phyloP scores from a whole-genome alignment of 805 yeast genomes.

The Pichia gijzeniarum region DNA sequence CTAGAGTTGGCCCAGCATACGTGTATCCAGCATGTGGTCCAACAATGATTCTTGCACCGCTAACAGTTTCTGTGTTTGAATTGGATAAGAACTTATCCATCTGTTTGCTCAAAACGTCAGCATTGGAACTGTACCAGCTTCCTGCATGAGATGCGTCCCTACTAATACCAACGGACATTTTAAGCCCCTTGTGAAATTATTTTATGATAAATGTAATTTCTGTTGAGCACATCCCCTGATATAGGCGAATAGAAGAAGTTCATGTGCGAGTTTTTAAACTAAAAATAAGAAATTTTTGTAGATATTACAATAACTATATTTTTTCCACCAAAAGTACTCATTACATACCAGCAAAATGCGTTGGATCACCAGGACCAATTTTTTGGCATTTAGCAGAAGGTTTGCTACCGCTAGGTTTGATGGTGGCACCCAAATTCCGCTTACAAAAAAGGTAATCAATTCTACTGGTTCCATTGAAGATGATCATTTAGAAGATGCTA shows the following conservation, averaged over 20 bases:
- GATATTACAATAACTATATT: too few species aligned
- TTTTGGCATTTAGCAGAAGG: not conserved
- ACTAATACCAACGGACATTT: not conserved
- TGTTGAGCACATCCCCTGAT: too few species aligned
- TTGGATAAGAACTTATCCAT: slow-evolving; percentile 39
- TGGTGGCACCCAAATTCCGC: not conserved
- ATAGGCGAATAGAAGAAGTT: too few species aligned
- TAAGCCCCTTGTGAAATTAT: not conserved
- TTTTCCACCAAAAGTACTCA: too few species aligned
- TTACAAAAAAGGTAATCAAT: not conserved
- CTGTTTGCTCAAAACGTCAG: slow-evolving; percentile 40
- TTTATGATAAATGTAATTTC: not conserved
- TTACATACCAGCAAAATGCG: not conserved
- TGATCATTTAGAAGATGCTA: not conserved
- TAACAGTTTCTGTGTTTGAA: slow-evolving; percentile 24
- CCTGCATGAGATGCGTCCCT: slow-evolving; percentile 80
- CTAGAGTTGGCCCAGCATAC: slow-evolving; percentile 73
- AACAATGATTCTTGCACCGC: slow-evolving; percentile 44
- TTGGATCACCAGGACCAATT: not conserved
- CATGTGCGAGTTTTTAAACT: too few species aligned
- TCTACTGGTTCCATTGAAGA: not conserved
- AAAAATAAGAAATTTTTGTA: too few species aligned
- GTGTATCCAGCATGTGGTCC: slow-evolving; percentile 90
- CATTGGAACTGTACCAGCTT: slow-evolving; percentile 66
- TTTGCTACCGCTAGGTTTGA: not conserved